A percentile compares a stretch with the other conserved stretches of the same genome.
These are phyloP conservation scores for Cryomyces antarcticus DNA, from an alignment of 495 filamentous ascomycete genomes.

Conservation along the genomic window DNA sequence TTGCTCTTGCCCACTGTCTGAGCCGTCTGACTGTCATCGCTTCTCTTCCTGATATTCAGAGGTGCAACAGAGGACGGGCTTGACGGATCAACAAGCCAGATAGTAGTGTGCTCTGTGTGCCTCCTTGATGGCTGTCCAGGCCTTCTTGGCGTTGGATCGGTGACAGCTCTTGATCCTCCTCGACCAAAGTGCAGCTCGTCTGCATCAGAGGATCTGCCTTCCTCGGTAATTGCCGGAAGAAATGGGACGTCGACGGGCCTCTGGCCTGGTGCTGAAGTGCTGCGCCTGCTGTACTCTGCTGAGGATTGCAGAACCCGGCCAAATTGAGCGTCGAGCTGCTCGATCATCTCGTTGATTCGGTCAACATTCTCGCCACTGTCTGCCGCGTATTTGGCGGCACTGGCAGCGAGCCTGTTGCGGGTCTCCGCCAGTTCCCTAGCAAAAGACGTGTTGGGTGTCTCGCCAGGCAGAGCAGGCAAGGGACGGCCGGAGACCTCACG, in stretches of 20 bases:
- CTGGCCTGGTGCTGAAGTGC: slow-evolving; percentile 32
- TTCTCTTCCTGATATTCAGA: slow-evolving; percentile 22
- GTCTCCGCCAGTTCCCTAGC: slow-evolving; percentile 34
- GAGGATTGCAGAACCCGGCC: background rate
- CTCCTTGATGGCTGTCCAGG: slow-evolving; percentile 4
- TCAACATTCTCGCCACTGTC: slow-evolving; percentile 23
- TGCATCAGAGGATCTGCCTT: slow-evolving; percentile 10
- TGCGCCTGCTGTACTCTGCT: slow-evolving; percentile 15
- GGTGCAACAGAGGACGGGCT: slow-evolving; percentile 17
- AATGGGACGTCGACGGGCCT: background rate
- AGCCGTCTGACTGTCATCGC: slow-evolving; percentile 6
- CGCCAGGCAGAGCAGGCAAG: slow-evolving; percentile 16
- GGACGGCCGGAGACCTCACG: slow-evolving; percentile 10
- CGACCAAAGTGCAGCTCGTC: slow-evolving; percentile 8
- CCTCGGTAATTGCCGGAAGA: slow-evolving; percentile 21
- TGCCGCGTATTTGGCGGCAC: slow-evolving; percentile 14
- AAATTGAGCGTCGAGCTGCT: background rate
- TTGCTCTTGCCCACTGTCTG: too few relatives aligned
- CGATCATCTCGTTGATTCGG: slow-evolving; percentile 28
- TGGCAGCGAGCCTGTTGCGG: slow-evolving; percentile 30
- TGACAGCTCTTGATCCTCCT: slow-evolving; percentile 13
- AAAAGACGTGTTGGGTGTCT: slow-evolving; percentile 26
- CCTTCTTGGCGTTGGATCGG: slow-evolving; percentile 13
- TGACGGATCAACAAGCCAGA: slow-evolving; percentile 15
- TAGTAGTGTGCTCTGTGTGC: slow-evolving; percentile 13